Base-by-base conservation (phyloP, 1,284 basidiomycete species). In the Phellopilus nigrolimitatus region DNA sequence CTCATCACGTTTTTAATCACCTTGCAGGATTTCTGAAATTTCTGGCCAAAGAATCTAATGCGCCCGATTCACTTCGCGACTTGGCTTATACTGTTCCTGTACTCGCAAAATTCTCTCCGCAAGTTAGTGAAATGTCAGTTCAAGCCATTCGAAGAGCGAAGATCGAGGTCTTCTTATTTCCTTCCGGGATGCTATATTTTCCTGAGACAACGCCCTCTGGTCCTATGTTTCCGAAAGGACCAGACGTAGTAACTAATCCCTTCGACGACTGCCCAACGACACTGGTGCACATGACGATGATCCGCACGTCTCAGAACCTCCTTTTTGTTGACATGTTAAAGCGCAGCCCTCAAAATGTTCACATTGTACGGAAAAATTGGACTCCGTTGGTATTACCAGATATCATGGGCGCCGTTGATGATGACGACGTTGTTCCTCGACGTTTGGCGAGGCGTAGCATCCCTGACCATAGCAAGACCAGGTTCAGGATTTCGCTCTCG, bases 61-160 rank as follows among this genome's bases (percentile, higher is more conserved):
- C 65, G 6, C 57, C 62, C 3, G 69, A 78, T 40, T 62, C 76
- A 6, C 62, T 82, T 2, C 67, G 70, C 42, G 72, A 74, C 43
- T 86, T 82, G 61, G 77, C 80, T 2, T 69, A 73, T 28, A 69
- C 73, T 4, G 65, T 84, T 4, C 77, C 84, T 0, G 66, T 82
- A 6, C 67, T 90, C 30, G 71, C 84, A 0, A 73, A 73, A 21
- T 66, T 89, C 2, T 72, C 76, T 3, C 70, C 73, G 0, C 79
- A 83, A 64, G 85, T 90, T 55, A 82, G 78, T 59, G 83, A 82
- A 15, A 73, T 90, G 68, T 84, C 85, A 0, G 73, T 88, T 31
- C 77, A 84, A 15, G 88, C 89, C 56, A 76, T 91, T 46, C 75
- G 84, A 27, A 79, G 85, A 53, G 79, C 83, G 15, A 91, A 91